These are phyloP conservation scores for Chaetomium cochliodes DNA, from an alignment of 495 filamentous ascomycete species.

Conservation along the genomic window DNA sequence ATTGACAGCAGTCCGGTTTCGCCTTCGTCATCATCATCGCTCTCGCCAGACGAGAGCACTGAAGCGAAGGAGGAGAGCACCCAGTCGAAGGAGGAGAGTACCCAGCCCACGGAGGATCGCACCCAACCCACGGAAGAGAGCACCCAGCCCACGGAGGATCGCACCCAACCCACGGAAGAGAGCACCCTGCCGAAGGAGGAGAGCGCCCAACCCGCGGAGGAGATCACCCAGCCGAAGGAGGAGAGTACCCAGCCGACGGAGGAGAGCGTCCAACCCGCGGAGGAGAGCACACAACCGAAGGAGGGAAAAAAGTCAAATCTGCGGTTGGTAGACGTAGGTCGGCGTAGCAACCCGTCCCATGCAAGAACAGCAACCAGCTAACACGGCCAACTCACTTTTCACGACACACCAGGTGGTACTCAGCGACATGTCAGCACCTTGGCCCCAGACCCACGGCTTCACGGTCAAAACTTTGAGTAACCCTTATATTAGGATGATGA, in stretches of 20 bases:
- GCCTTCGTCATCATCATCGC: background rate
- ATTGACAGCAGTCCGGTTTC: background rate
- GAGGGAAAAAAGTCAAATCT: conserved; percentile 22
- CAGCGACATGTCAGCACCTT: conserved; percentile 98
- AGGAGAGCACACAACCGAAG: conserved; percentile 30
- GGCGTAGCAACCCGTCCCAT: background rate
- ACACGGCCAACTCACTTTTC: conserved; percentile 14
- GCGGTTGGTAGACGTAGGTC: conserved; percentile 66
- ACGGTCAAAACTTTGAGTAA: conserved; percentile 85
- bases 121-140: too few species aligned
- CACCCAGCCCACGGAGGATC: too few species aligned
- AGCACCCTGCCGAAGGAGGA: too few species aligned
- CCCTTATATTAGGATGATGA: conserved; percentile 97
- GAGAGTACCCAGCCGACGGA: too few species aligned
- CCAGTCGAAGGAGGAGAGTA: too few species aligned
- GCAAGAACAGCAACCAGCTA: background rate
- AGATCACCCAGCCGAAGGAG: too few species aligned
- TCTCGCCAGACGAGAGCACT: conserved; percentile 23
- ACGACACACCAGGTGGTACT: conserved; percentile 61
- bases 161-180: too few species aligned
- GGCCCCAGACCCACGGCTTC: conserved; percentile 73
- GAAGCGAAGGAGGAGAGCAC: conserved; percentile 26
- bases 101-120: too few species aligned
- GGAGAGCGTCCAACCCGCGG: too few species aligned
- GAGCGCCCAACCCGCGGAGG: too few species aligned